Evolutionary conservation across 108 stramenopile genomes (phyloP), one percentile per base, ranked within the genome.

Genomic region (Nitzschia sp.): DNA sequence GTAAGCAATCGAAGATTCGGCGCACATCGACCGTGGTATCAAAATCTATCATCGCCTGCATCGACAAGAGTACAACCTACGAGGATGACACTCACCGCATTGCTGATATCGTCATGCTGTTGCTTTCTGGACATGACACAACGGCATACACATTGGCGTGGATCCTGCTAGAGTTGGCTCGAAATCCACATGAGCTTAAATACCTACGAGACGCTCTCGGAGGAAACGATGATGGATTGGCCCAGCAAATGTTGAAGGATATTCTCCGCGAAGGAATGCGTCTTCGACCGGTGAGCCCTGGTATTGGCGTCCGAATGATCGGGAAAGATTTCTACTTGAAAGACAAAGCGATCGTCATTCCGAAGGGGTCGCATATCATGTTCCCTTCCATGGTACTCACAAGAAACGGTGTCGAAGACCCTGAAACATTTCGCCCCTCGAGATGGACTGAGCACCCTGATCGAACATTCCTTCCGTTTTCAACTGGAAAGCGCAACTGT

Each of bases 111-210:
- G 55, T 75, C 0, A 61, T 78, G 53, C 45, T 85, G 23, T 31
- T 87, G 22, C 26, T 84, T 30, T 68, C 78, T 22, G 86, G 83
- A 16, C 56, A 73, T 28, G 86, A 84, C 11, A 80, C 80, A 1
- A 84, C 81, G 17, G 72, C 71, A 11, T 80, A 73, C 35, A 64
- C 78, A 22, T 19, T 84, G 27, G 71, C 78, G 19, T 80, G 68
- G 72, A 77, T 56, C n/a, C 35, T 80, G 19, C 27, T 71, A 4
- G 74, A 80, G 54, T 58, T 86, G 27, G 82, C 82, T 6, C 66
- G 65, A 13, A 67, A 83, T 52, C 68, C 66, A 9, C 28, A 29
- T 15, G 80, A 68, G 19, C 66, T 68, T 13, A 31, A 35, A 1
- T 52, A 64, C 34, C 56, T 86, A 25, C 58, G 77, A 16, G 33